A percentile compares a stretch with the other conserved stretches of the same genome.
phyloP scores from a whole-genome alignment of 768 basidiomycete species.

The Leccinellum rugosiceps region DNA sequence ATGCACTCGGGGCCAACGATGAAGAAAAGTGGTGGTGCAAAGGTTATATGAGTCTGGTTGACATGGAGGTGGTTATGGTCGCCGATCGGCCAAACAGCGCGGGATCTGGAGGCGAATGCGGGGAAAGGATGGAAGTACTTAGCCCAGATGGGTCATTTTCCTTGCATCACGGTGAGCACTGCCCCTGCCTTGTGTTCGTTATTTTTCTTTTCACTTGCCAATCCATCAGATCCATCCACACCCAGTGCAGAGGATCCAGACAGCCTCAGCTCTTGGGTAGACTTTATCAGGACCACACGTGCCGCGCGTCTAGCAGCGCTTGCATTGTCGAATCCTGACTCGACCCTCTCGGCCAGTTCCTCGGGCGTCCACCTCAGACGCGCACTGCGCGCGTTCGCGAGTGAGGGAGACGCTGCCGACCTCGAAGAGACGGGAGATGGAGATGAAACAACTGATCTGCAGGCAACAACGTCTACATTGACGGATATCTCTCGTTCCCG shows the following conservation, averaged over 20 bases:
- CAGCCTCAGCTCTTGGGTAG: conserved; percentile 57
- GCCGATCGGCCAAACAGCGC: conserved; percentile 25
- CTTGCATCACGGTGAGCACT: conserved; percentile 58
- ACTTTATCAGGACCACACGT: conserved; percentile 67
- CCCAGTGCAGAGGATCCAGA: conserved; percentile 1
- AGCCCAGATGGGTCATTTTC: conserved; percentile 79
- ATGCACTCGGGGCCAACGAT: conserved; percentile 28
- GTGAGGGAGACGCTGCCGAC: conserved; percentile 22
- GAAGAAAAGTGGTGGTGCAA: conserved; percentile 76
- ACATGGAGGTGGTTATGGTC: conserved; percentile 68
- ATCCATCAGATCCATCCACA: conserved; percentile 3
- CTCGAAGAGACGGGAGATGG: conserved; percentile 40
- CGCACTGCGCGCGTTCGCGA: conserved; percentile 72
- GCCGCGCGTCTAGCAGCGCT: conserved; percentile 65
- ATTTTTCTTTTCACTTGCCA: not conserved
- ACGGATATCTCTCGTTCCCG: too few species aligned
- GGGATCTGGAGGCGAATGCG: conserved; percentile 29
- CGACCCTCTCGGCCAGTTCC: conserved; percentile 74
- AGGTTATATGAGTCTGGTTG: conserved; percentile 65
- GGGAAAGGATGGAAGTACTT: conserved; percentile 66
- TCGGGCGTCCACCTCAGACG: conserved; percentile 75
- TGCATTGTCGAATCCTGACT: conserved; percentile 71
- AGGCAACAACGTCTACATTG: too few species aligned
- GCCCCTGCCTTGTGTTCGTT: not conserved
- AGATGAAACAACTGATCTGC: conserved; percentile 36